Base-by-base conservation (phyloP, 495 filamentous ascomycete species). In the Penicillium manginii region DNA sequence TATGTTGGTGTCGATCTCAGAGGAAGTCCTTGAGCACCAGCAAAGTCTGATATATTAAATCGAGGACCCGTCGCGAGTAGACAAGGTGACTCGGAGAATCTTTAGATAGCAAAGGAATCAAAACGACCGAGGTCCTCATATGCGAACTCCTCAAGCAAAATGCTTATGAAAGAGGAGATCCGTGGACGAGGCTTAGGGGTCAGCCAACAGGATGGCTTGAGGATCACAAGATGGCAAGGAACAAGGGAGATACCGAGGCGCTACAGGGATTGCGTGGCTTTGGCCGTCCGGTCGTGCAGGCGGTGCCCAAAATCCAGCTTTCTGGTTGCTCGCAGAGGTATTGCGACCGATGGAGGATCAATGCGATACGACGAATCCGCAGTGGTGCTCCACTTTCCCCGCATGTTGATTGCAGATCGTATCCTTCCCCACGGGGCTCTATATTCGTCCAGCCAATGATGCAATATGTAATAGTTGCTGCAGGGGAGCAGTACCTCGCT, bases 111-210 rank as follows among this genome's bases (percentile, higher is more conserved):
- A 2, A 17, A 8, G 8, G 15, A 19, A 18, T 11, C 3, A 8
- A 33, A 26, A 12, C n/a, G 23, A 50, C 31, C 31, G n/a, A 18
- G 48, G 26, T 18, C 48, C 40, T 21, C 48, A 26, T 32, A 50
- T 50, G 40, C 40, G 40, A 43, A 43, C 26, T 19, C 15, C 32
- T 35, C 26, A 6, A 32, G 10, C 10, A 33, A 50, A 43, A 43
- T 43, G 26, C 26, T 50, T 50, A 31, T 50, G 48, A 50, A 50
- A 50, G 48, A 50, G 48, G 48, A 35, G 48, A 33, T 50, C 48
- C 2, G 17, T 6, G 29, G 26, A 31, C 48, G 32, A 50, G n/a
- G n/a, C 14, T n/a, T 23, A 31, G 48, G 48, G 15, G 48, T n/a
- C 48, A 35, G 18, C 26, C 48, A 50, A 50, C 23, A 18, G 19